Evolutionary conservation across 805 yeast species (phyloP).

Genomic region (Wickerhamia fluorescens): DNA sequence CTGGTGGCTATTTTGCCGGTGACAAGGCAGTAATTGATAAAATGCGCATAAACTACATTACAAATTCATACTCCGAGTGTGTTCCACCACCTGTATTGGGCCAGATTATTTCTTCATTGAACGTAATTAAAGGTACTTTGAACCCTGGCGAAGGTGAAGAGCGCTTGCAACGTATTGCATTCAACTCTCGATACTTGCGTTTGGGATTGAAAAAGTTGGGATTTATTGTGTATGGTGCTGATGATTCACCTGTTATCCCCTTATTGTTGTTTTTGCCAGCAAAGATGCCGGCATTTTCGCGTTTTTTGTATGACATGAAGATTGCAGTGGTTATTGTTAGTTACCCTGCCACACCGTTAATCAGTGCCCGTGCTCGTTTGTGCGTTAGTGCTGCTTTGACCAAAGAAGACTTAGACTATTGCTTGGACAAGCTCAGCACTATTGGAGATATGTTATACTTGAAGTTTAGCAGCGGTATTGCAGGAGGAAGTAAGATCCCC

Average conservation of each 20-base stretch:
- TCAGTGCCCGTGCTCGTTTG: constrained; percentile 83
- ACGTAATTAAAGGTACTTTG: constrained; percentile 71
- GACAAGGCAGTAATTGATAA: constrained; percentile 61
- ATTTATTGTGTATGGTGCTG: constrained; percentile 88
- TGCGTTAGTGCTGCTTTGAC: constrained; percentile 91
- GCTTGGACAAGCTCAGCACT: constrained; percentile 62
- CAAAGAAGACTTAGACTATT: constrained; percentile 84
- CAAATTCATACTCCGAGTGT: constrained; percentile 74
- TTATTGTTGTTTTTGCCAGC: constrained; percentile 81
- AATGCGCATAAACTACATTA: constrained; percentile 64
- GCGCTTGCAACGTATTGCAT: constrained; percentile 87
- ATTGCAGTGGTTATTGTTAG: constrained; percentile 96
- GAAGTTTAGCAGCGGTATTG: constrained; percentile 71
- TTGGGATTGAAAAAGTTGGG: constrained; percentile 89
- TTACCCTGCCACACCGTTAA: constrained; percentile 94
- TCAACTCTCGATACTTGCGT: constrained; percentile 89
- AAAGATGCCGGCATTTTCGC: constrained; percentile 88
- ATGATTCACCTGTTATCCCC: constrained; percentile 95
- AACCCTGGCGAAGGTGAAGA: constrained; percentile 92
- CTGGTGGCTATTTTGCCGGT: constrained; percentile 96
- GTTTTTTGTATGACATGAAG: constrained; percentile 69
- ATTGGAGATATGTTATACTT: constrained; percentile 71
- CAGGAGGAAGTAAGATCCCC: constrained; percentile 56
- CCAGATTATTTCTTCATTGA: constrained; percentile 77
- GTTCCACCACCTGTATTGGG: constrained; percentile 87